Evolutionary conservation across 73 alveolate species (phyloP).

Genomic region (Paramecium primaurelia): DNA sequence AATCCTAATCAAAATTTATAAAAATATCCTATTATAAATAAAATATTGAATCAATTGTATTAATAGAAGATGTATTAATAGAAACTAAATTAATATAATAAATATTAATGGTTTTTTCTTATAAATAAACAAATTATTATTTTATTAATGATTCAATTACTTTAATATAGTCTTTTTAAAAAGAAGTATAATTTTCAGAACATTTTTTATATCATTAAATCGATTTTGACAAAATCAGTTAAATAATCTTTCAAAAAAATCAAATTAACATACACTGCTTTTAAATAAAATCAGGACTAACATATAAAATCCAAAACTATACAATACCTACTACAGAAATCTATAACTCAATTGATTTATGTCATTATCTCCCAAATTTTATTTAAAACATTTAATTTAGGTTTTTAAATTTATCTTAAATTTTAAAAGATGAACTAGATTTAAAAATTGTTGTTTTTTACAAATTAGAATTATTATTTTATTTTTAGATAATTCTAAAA

Average conservation of each 20-base stretch:
- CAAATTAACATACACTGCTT: background rate
- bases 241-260: background rate
- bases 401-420: background rate
- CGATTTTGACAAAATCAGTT: background rate
- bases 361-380: background rate
- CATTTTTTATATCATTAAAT: background rate
- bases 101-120: background rate
- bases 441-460: background rate
- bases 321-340: background rate
- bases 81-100: background rate
- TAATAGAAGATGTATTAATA: background rate
- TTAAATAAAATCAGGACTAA: background rate
- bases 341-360: background rate
- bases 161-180: background rate
- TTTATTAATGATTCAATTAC: background rate
- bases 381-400: background rate
- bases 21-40: background rate
- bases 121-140: background rate
- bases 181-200: too few relatives aligned
- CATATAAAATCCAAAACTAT: background rate
- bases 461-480: background rate
- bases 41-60: background rate
- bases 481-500: background rate
- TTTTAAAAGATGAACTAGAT: background rate
- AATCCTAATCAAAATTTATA: background rate